These are phyloP conservation scores for Combretum micranthum DNA, from an alignment of 345 rosid genomes.

Conservation along the genomic window DNA sequence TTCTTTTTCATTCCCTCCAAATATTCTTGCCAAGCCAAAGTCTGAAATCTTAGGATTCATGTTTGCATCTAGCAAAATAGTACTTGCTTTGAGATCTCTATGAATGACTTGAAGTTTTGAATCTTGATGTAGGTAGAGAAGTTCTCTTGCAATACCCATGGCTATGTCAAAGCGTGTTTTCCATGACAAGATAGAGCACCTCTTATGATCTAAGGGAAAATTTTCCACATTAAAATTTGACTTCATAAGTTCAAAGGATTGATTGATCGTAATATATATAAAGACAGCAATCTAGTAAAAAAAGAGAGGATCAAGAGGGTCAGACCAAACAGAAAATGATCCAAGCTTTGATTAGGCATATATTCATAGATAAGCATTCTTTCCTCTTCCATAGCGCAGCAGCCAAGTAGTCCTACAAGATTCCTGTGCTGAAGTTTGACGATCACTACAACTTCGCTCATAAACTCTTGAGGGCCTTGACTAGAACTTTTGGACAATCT, in stretches of 20 bases:
- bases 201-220: slow-evolving; percentile 18
- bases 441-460: slow-evolving; percentile 29
- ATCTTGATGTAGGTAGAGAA: slow-evolving; percentile 49
- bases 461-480: slow-evolving; percentile 37
- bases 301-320: background rate
- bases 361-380: slow-evolving; percentile 31
- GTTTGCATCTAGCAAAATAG: slow-evolving; percentile 32
- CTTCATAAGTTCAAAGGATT: background rate
- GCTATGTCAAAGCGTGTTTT: slow-evolving; percentile 23
- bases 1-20: slow-evolving; percentile 27
- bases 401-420: slow-evolving; percentile 41
- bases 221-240: background rate
- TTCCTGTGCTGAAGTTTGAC: slow-evolving; percentile 52
- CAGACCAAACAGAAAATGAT: slow-evolving; percentile 40
- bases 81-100: slow-evolving; percentile 42
- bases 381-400: slow-evolving; percentile 32
- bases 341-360: slow-evolving; percentile 35
- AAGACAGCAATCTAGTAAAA: background rate
- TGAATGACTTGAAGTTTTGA: slow-evolving; percentile 44
- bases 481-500: slow-evolving; percentile 34
- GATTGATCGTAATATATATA: background rate
- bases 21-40: slow-evolving; percentile 48
- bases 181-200: slow-evolving; percentile 21
- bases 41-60: slow-evolving; percentile 46
- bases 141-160: slow-evolving; percentile 41